Base-by-base conservation (phyloP, 2,329 filamentous ascomycete genomes). In the Alternaria novae-zelandiae region DNA sequence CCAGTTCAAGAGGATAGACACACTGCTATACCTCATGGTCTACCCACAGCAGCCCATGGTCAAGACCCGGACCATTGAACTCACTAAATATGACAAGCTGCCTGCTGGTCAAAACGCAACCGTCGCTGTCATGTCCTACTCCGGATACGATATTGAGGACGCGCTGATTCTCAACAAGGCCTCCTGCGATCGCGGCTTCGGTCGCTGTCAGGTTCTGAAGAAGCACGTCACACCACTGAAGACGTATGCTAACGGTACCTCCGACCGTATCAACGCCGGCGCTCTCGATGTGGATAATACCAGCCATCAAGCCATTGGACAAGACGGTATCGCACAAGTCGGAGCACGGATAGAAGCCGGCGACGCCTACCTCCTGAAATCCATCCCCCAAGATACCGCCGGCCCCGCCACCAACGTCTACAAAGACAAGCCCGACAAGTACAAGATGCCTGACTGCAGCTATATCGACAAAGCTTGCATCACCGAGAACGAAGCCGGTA, bases 81-180 rank as follows among this genome's bases (percentile, higher is more conserved):
- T 99, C 23, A 93, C 97, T 70, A 94, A 97, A 72, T 99, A 98
- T 77, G 96, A 99, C 81, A 97, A 97, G 78, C 89, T 99, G 13
- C 96, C 96, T 0, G 96, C 96, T 6, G 96, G 96, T 0, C 96
- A 99, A 77, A 98, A 97, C 66, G 96, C 96, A 5, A 97, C 93
- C 1, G 96, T 99, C 25, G 96, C 97, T 6, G 96, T 99, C 82
- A 99, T 99, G 96, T 98, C 94, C 53, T 99, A 96, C 82, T 98
- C 95, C 11, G 96, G 96, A 23, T 99, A 99, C 82, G 96, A 99
- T 88, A 99, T 99, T 71, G 96, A 99, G 84, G 96, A 99, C 85
- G 96, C 96, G 10, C 86, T 99, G 17, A 95, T 99, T 3, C 80
- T 99, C 65, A 99, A 99, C 84, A 98, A 97, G 83, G 94, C 94